These are phyloP conservation scores for Phlebiopsis flavidoalba DNA, from an alignment of 768 basidiomycete genomes.

Conservation along the genomic window DNA sequence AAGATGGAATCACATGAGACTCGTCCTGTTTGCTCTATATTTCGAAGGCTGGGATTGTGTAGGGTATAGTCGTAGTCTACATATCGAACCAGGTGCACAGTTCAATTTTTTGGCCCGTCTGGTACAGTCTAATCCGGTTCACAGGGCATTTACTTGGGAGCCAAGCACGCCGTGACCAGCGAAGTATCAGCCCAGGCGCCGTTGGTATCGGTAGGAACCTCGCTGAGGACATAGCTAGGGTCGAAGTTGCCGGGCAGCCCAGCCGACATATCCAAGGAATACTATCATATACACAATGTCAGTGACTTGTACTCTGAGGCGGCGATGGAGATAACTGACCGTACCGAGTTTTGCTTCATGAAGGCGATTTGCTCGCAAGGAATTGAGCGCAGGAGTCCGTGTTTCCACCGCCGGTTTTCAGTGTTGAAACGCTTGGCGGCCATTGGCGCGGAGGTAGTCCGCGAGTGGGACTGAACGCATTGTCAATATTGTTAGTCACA, in stretches of 20 bases:
- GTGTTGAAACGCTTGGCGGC: constrained; percentile 51
- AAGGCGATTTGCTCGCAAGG: constrained; percentile 41
- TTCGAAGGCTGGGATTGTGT: neutral
- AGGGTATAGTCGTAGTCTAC: neutral
- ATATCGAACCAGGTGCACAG: neutral
- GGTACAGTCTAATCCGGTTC: neutral
- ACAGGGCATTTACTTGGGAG: constrained; percentile 4
- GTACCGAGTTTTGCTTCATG: constrained; percentile 43
- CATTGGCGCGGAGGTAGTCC: constrained; percentile 44
- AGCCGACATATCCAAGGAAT: constrained; percentile 50
- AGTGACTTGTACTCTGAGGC: neutral
- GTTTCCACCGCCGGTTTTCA: constrained; percentile 60
- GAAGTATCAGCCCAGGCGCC: constrained; percentile 37
- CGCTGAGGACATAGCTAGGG: constrained; percentile 28
- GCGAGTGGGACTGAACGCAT: constrained; percentile 39
- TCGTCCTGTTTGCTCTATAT: neutral
- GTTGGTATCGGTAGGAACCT: constrained; percentile 27
- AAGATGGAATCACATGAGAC: too few species aligned
- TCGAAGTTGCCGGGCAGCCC: constrained; percentile 58
- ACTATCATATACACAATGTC: constrained; percentile 18
- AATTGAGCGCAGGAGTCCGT: constrained; percentile 40
- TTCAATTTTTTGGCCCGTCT: neutral
- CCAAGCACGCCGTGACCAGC: constrained; percentile 26
- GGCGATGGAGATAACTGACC: constrained; percentile 23
- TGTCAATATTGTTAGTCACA: constrained; percentile 47